Evolutionary conservation across 805 yeast species (phyloP).

Genomic region (Saccharomyces eubayanus): DNA sequence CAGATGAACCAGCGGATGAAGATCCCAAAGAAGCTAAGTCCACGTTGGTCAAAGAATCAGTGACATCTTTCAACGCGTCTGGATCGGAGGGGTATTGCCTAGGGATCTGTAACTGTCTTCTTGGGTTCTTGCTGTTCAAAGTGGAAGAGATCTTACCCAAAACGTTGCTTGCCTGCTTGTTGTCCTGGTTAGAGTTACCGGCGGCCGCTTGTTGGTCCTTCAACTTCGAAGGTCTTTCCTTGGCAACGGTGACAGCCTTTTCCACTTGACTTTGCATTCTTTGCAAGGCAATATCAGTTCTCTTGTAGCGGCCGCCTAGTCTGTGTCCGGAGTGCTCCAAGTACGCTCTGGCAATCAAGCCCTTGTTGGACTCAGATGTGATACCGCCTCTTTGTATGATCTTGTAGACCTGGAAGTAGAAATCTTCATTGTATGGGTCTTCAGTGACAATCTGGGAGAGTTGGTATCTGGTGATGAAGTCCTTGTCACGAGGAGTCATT

Average conservation of each 20-base stretch:
- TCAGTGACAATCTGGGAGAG: constrained; percentile 92
- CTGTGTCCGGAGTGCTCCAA: constrained; percentile 87
- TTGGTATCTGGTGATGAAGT: constrained; percentile 88
- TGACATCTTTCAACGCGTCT: constrained; percentile 27
- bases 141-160: constrained; percentile 78
- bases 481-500: constrained; percentile 96
- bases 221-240: constrained; percentile 68
- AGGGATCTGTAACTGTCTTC: constrained; percentile 68
- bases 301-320: constrained; percentile 72
- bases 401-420: constrained; percentile 87
- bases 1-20: neutral
- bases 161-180: constrained; percentile 38
- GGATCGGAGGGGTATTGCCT: constrained; percentile 24
- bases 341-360: constrained; percentile 86
- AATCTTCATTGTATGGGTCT: constrained; percentile 95
- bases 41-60: constrained; percentile 26
- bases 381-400: constrained; percentile 48
- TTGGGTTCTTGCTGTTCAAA: constrained; percentile 77
- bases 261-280: constrained; percentile 98
- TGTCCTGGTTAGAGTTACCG: constrained; percentile 35
- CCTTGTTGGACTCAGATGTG: constrained; percentile 42
- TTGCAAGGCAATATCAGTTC: constrained; percentile 86
- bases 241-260: constrained; percentile 90
- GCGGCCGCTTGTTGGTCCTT: constrained; percentile 30
- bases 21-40: constrained; percentile 11